A percentile compares a stretch with the other conserved stretches of the same genome.
Conservation (phyloP, 441 rosid genomes). For the Pelargonium exstipulatum region DNA sequence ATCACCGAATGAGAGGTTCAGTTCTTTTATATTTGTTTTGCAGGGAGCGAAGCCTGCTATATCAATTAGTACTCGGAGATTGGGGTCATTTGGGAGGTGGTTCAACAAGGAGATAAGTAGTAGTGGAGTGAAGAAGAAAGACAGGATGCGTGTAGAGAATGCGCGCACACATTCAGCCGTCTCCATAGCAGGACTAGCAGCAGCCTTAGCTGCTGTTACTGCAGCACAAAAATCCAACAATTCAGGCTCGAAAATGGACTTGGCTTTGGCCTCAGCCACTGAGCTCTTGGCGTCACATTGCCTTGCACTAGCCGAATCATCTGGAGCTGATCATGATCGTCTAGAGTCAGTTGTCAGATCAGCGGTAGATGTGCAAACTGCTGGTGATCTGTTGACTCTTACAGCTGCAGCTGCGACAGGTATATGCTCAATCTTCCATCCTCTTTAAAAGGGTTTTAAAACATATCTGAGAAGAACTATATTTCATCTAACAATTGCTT, state of each 20-base stretch:
- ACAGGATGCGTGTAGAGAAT: constrained; percentile 65
- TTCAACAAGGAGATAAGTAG: constrained; percentile 51
- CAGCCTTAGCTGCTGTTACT: constrained; percentile 71
- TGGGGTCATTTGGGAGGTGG: constrained; percentile 77
- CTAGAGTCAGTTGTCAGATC: constrained; percentile 67
- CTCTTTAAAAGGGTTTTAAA: too few relatives aligned
- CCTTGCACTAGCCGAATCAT: constrained; percentile 71
- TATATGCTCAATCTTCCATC: constrained; percentile 11
- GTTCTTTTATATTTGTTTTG: background rate
- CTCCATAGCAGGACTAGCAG: constrained; percentile 84
- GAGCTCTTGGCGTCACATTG: constrained; percentile 88
- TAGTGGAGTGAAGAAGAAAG: constrained; percentile 58
- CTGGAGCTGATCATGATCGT: constrained; percentile 72
- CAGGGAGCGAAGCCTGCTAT: constrained; percentile 52
- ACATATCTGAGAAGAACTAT: too few relatives aligned
- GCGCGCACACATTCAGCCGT: constrained; percentile 72
- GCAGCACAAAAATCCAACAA: constrained; percentile 36
- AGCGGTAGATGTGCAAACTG: constrained; percentile 64
- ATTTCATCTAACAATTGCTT: too few relatives aligned
- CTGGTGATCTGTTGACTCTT: constrained; percentile 85
- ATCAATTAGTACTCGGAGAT: constrained; percentile 41
- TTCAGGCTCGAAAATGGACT: constrained; percentile 53
- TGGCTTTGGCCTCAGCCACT: constrained; percentile 77
- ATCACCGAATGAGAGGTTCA: background rate
- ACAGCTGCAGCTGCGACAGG: constrained; percentile 97